These are phyloP conservation scores for Panicum virgatum DNA, from an alignment of 202 grass and related monocot species.

Conservation along the genomic window DNA sequence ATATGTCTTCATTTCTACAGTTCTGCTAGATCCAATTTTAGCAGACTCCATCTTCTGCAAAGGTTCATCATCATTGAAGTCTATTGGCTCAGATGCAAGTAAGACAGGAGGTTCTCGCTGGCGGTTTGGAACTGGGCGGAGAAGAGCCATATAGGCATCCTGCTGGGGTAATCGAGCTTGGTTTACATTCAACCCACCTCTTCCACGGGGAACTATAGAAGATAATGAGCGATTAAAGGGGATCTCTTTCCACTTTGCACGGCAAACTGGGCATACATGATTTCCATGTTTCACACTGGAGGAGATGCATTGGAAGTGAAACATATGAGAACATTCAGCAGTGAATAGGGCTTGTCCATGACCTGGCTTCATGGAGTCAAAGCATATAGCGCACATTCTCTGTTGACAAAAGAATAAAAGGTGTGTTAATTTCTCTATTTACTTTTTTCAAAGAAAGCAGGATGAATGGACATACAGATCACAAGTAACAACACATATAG, in stretches of 20 bases:
- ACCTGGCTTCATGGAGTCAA: conserved; percentile 80
- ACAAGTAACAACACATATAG: not conserved
- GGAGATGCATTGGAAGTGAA: conserved; percentile 98
- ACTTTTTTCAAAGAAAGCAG: not conserved
- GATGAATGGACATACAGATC: not conserved
- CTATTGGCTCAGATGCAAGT: conserved; percentile 52
- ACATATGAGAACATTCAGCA: conserved; percentile 94
- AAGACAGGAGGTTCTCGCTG: conserved; percentile 42
- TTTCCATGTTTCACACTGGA: conserved; percentile 91
- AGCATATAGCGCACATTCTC: conserved; percentile 86
- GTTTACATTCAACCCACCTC: conserved; percentile 59
- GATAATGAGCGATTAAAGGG: conserved; percentile 64
- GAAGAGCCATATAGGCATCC: conserved; percentile 55
- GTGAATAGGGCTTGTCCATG: conserved; percentile 88
- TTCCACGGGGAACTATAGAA: conserved; percentile 50
- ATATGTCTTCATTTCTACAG: conserved; percentile 74
- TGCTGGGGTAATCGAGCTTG: conserved; percentile 46
- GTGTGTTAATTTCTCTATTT: conserved; percentile 26
- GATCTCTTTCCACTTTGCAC: conserved; percentile 88
- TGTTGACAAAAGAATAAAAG: conserved; percentile 46
- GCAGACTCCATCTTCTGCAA: conserved; percentile 52
- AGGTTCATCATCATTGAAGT: conserved; percentile 86
- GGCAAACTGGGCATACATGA: conserved; percentile 85
- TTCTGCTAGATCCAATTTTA: conserved; percentile 43
- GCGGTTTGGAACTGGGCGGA: conserved; percentile 43